phyloP scores from a whole-genome alignment of 352 stramenopile genomes.

The Phytophthora citricola region DNA sequence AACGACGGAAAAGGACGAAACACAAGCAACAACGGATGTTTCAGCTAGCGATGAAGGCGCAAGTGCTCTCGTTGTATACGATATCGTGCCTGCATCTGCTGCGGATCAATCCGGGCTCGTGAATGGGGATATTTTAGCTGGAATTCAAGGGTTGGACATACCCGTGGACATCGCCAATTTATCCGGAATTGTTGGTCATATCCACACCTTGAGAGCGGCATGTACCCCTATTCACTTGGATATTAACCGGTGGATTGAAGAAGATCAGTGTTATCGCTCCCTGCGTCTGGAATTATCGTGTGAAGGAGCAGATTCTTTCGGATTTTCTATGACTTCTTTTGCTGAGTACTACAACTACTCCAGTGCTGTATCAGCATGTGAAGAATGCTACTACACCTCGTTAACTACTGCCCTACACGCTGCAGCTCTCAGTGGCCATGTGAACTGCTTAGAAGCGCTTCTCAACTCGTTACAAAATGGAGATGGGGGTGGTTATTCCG shows the following conservation, averaged over 20 bases:
- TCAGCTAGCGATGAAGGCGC: constrained; percentile 11
- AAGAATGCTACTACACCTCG: constrained; percentile 65
- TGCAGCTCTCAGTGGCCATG: constrained; percentile 60
- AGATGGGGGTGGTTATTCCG: constrained; percentile 24
- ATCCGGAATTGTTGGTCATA: constrained; percentile 24
- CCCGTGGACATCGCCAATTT: constrained; percentile 15
- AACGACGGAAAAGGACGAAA: background rate
- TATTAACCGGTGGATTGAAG: constrained; percentile 55
- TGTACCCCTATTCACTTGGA: constrained; percentile 31
- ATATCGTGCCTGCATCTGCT: constrained; percentile 39
- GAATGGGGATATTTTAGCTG: constrained; percentile 57
- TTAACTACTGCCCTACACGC: constrained; percentile 64
- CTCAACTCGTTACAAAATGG: constrained; percentile 28
- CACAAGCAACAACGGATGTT: background rate
- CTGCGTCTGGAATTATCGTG: constrained; percentile 33
- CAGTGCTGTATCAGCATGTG: constrained; percentile 36
- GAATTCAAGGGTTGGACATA: constrained; percentile 40
- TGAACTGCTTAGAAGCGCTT: constrained; percentile 56
- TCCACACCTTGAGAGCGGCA: constrained; percentile 6
- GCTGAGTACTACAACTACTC: constrained; percentile 56
- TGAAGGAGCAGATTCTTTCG: constrained; percentile 28
- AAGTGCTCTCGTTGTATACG: constrained; percentile 48
- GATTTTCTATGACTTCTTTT: constrained; percentile 63
- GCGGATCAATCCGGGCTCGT: constrained; percentile 42
- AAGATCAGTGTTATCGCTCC: constrained; percentile 51